These are phyloP conservation scores for Ascochyta pisi DNA, from an alignment of 2,329 filamentous ascomycete species.

Conservation along the genomic window DNA sequence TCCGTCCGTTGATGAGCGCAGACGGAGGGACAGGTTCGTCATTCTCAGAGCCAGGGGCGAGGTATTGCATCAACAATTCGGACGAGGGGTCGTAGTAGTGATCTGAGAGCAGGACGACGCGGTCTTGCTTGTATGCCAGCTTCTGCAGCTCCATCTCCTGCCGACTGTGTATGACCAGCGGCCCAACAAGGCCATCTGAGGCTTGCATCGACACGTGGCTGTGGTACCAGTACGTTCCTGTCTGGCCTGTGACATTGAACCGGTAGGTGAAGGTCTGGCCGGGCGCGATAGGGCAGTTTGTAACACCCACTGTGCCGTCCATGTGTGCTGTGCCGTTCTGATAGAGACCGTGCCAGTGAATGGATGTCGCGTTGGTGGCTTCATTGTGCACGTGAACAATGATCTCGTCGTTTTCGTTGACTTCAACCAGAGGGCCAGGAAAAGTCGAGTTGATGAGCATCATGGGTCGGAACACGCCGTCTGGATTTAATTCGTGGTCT, in stretches of 20 bases:
- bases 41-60: constrained; percentile 56
- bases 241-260: constrained; percentile 46
- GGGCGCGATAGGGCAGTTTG: constrained; percentile 63
- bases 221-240: constrained; percentile 45
- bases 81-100: constrained; percentile 68
- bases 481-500: constrained; percentile 65
- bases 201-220: constrained; percentile 53
- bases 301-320: constrained; percentile 63
- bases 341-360: constrained; percentile 69
- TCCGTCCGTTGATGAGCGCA: constrained; percentile 53
- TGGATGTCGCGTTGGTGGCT: constrained; percentile 64
- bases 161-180: constrained; percentile 41
- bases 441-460: constrained; percentile 52
- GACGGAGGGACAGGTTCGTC: constrained; percentile 64
- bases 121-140: constrained; percentile 58
- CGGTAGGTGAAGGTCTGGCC: constrained; percentile 46
- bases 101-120: constrained; percentile 70
- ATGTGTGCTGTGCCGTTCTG: constrained; percentile 55
- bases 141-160: constrained; percentile 53
- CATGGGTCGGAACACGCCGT: constrained; percentile 57
- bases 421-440: constrained; percentile 50
- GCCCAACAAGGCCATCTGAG: constrained; percentile 51
- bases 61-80: constrained; percentile 60
- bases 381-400: constrained; percentile 66
- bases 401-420: constrained; percentile 69